These are phyloP conservation scores for Phylloporus sp. DNA, from an alignment of 768 basidiomycete species.

Conservation along the genomic window DNA sequence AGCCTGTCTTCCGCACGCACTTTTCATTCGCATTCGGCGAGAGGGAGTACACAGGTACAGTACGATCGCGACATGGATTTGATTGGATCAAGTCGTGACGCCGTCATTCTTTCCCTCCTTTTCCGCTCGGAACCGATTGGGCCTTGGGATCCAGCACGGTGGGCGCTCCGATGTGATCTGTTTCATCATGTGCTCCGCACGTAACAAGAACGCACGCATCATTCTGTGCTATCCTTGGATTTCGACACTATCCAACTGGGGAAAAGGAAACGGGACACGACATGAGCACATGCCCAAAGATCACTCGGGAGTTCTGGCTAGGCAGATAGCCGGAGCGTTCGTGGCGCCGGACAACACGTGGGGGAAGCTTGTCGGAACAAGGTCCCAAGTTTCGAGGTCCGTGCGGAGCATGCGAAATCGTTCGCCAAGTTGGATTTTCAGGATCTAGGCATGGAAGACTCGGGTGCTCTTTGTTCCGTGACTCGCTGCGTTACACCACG, in stretches of 20 bases:
- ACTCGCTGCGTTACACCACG: neutral
- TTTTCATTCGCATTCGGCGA: slow-evolving; percentile 5
- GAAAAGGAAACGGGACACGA: neutral
- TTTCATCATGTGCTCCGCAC: slow-evolving; percentile 4
- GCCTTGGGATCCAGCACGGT: neutral
- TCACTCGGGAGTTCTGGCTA: neutral
- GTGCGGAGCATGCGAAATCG: neutral
- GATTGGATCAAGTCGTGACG: slow-evolving; percentile 13
- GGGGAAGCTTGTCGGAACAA: neutral
- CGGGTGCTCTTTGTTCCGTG: neutral
- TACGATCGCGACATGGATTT: slow-evolving; percentile 1
- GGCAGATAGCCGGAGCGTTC: neutral
- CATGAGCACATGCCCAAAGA: neutral
- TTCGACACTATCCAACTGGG: neutral
- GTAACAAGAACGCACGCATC: slow-evolving; percentile 5
- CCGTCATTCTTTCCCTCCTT: slow-evolving; percentile 5
- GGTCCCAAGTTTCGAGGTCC: neutral
- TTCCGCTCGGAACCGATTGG: slow-evolving; percentile 14
- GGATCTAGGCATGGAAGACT: neutral
- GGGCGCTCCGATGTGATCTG: neutral
- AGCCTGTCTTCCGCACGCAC: neutral
- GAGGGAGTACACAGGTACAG: neutral
- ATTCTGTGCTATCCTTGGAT: neutral
- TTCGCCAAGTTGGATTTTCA: neutral
- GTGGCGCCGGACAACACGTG: slow-evolving; percentile 2